Conservation (phyloP, 2,329 filamentous ascomycete genomes). For the Drechslera avenae region DNA sequence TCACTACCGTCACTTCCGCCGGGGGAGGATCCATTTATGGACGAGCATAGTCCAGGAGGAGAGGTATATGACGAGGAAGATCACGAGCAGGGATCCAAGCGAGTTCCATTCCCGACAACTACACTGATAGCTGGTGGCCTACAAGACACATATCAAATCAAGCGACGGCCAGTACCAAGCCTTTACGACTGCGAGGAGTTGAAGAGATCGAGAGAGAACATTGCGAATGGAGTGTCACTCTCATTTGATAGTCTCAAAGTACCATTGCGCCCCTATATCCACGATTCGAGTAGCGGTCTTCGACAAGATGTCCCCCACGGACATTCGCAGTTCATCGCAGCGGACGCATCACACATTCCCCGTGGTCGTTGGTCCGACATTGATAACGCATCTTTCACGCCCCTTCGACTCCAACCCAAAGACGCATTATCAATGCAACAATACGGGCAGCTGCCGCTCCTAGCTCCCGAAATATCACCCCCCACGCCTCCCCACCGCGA, state of each 20-base stretch:
- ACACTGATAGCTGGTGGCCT: no score
- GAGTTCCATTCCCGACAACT: not conserved
- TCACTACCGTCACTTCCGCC: constrained; percentile 21
- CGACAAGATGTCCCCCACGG: not conserved
- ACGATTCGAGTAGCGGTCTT: not conserved
- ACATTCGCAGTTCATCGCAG: constrained; percentile 2
- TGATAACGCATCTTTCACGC: not conserved
- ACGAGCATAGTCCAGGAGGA: not conserved
- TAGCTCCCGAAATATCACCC: not conserved
- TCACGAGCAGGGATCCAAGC: not conserved
- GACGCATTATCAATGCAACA: constrained; percentile 17
- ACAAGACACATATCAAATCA: no score
- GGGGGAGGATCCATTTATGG: constrained; percentile 2
- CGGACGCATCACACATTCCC: not conserved
- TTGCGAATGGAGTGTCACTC: not conserved
- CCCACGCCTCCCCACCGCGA: not conserved
- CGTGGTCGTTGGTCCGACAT: constrained; percentile 3
- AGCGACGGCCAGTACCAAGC: no score
- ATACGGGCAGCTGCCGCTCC: constrained; percentile 13
- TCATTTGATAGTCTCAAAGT: not conserved
- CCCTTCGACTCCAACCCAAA: constrained; percentile 12
- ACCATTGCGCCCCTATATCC: not conserved
- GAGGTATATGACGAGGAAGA: not conserved
- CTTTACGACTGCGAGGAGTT: no score
- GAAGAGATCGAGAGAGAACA: no score